Evolutionary conservation across 805 yeast genomes (phyloP), one percentile per base, ranked within the genome.

Genomic region (Jamesozyma gamospora): DNA sequence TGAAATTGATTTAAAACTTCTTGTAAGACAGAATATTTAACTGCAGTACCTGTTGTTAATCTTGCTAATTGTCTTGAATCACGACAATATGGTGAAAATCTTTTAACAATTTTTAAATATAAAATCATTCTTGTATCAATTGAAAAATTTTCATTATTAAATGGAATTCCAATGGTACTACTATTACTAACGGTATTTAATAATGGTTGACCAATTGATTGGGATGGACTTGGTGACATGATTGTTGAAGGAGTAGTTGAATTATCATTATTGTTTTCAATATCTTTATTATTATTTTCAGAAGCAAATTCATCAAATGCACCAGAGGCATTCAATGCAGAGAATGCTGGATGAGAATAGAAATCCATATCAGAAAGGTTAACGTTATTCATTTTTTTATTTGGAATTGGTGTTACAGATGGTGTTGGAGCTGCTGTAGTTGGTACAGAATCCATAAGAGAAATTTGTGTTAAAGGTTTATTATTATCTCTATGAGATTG

Each of bases 61-160:
- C 67, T 66, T 38, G 70, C 67, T 45, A 69, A 63, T 45, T 69
- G 72, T 37, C 69, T 67, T 29, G 71, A 57, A 32, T 70, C 69
- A 45, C 70, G 68, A 44, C 74, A 70, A 46, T 61, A 71, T 12
- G 65, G 64, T 4, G 73, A 65, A 45, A 70, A 76, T 32, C 67
- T 52, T 47, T 72, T 70, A 53, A 77, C 72, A 42, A 78, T 62
- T 39, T 72, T 65, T 57, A 75, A 68, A 56, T 77, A 79, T 21
- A 77, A 59, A 28, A 67, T 64, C 44, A 69, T 67, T 58, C 85
- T 68, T 30, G 67, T 70, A 15, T 66, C 58, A 30, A 39, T 32
- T 14, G 31, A 26, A 32, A 35, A 21, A n/a, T 32, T 6, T 24
- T 32, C 12, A 11, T 15, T 21, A 11, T 34, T 9, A 6, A 21